Conservation (phyloP, 805 yeast species). For the Saccharomycopsis microspora region DNA sequence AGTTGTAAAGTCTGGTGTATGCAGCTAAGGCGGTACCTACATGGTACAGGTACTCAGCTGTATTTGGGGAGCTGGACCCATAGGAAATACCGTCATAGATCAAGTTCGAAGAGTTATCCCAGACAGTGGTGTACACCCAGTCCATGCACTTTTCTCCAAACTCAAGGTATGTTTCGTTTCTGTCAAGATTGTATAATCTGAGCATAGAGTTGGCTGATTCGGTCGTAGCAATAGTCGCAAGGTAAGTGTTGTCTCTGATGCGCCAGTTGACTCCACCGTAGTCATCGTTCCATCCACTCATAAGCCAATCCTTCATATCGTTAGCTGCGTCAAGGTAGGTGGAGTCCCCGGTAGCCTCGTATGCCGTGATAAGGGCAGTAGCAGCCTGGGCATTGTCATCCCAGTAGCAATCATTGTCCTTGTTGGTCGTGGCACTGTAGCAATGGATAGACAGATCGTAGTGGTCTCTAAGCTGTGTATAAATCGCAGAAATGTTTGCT, state of each 20-base stretch:
- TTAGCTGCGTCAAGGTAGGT: slow-evolving; percentile 43
- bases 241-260: slow-evolving; percentile 38
- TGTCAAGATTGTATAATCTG: slow-evolving; percentile 39
- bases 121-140: slow-evolving; percentile 42
- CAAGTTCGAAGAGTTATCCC: slow-evolving; percentile 41
- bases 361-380: slow-evolving; percentile 52
- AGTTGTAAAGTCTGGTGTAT: slow-evolving; percentile 34
- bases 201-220: slow-evolving; percentile 53
- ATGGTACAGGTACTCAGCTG: slow-evolving; percentile 51
- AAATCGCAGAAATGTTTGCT: slow-evolving; percentile 43
- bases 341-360: slow-evolving; percentile 52
- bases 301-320: slow-evolving; percentile 45
- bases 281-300: slow-evolving; percentile 47
- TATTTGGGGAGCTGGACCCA: slow-evolving; percentile 12
- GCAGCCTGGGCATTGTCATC: slow-evolving; percentile 72
- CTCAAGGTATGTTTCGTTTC: slow-evolving; percentile 27
- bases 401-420: slow-evolving; percentile 50
- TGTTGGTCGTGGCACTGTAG: slow-evolving; percentile 56
- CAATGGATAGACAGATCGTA: slow-evolving; percentile 36
- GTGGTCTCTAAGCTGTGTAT: slow-evolving; percentile 38
- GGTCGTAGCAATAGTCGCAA: slow-evolving; percentile 56
- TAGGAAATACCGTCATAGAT: slow-evolving; percentile 46
- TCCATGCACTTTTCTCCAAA: slow-evolving; percentile 49
- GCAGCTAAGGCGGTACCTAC: slow-evolving; percentile 53
- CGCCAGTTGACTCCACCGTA: slow-evolving; percentile 61